A percentile compares a stretch with the other conserved stretches of the same genome.
Conservation (phyloP, 441 rosid species). For the Pelargonium citronellum region DNA sequence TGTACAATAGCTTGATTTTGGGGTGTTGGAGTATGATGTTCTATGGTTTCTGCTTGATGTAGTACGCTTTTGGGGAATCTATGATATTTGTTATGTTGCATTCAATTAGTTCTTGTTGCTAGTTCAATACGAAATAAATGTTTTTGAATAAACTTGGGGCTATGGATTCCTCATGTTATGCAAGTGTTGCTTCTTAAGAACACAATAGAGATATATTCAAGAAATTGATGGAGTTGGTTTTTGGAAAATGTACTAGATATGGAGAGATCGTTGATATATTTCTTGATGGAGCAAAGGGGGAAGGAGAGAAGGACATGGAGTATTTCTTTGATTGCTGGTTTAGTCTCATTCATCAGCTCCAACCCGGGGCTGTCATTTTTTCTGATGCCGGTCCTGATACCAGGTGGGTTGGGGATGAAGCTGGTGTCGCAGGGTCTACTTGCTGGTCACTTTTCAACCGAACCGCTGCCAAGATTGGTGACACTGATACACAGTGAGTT, state of each 20-base stretch:
- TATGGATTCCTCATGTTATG: neutral
- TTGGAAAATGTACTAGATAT: slow-evolving; percentile 39
- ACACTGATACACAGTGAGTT: slow-evolving; percentile 52
- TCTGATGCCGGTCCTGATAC: slow-evolving; percentile 86
- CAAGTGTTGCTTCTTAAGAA: neutral
- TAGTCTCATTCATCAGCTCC: slow-evolving; percentile 67
- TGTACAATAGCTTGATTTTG: neutral
- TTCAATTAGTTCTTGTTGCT: neutral
- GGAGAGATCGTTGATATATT: slow-evolving; percentile 75
- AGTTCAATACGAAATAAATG: neutral
- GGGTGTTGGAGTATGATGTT: neutral
- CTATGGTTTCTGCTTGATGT: neutral
- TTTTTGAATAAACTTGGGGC: neutral
- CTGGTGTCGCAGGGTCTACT: slow-evolving; percentile 56
- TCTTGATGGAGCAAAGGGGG: slow-evolving; percentile 82
- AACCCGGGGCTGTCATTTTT: slow-evolving; percentile 69
- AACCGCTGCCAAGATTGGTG: slow-evolving; percentile 53
- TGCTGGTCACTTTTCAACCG: slow-evolving; percentile 87
- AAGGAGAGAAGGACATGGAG: slow-evolving; percentile 69
- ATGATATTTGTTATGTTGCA: neutral
- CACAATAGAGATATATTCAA: neutral
- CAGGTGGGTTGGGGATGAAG: slow-evolving; percentile 82
- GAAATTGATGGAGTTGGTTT: slow-evolving; percentile 14
- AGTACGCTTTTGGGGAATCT: neutral
- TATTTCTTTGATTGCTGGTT: slow-evolving; percentile 75